Conservation (phyloP, 305 asterid genomes). For the Ajuga reptans region DNA sequence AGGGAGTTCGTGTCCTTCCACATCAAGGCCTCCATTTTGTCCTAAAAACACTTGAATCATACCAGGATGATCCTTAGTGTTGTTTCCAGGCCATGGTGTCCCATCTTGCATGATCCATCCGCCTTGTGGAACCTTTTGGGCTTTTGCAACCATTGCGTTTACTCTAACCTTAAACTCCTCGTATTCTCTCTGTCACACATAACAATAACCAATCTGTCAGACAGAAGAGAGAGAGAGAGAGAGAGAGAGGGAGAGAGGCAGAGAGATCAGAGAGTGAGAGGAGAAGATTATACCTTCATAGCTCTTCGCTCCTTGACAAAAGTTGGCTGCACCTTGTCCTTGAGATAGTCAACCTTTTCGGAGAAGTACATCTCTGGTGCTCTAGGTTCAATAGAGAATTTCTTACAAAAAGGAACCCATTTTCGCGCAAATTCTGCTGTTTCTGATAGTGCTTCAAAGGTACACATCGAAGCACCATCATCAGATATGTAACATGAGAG, state of each 20-base stretch:
- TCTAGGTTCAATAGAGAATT: conserved; percentile 83
- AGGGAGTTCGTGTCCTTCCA: conserved; percentile 88
- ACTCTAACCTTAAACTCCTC: conserved; percentile 88
- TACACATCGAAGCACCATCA: conserved; percentile 97
- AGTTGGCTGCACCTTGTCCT: conserved; percentile 94
- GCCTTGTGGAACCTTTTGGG: conserved; percentile 74
- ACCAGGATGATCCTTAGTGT: conserved; percentile 95
- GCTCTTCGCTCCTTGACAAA: conserved; percentile 95
- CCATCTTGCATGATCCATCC: conserved; percentile 99
- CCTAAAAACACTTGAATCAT: conserved; percentile 98
- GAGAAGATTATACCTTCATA: conserved; percentile 61
- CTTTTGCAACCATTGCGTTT: conserved; percentile 94
- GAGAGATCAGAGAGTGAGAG: not conserved
- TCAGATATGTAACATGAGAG: conserved; percentile 90
- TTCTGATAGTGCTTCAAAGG: conserved; percentile 89
- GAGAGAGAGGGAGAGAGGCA: not conserved
- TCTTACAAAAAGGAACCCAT: conserved; percentile 98
- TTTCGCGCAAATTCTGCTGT: conserved; percentile 91
- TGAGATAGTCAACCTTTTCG: conserved; percentile 79
- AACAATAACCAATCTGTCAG: not conserved
- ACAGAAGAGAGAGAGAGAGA: not conserved
- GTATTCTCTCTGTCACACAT: conserved; percentile 66
- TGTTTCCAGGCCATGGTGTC: conserved; percentile 98
- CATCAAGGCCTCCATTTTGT: conserved; percentile 80
- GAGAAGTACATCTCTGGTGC: conserved; percentile 96